Evolutionary conservation across 2,329 filamentous ascomycete genomes (phyloP).

Genomic region (Aspergillus intermedius): DNA sequence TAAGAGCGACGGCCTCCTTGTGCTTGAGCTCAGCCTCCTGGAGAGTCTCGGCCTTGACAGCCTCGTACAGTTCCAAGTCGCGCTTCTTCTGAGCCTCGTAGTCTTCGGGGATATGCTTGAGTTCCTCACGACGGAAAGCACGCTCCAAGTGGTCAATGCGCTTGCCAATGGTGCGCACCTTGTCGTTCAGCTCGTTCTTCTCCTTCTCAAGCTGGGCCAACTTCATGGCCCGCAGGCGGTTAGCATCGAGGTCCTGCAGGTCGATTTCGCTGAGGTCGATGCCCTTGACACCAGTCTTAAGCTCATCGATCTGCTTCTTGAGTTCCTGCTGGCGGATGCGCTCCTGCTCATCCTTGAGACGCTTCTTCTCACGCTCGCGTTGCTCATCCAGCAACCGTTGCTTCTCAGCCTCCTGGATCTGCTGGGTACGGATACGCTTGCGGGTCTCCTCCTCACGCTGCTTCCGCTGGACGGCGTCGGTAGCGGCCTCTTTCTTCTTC

Average conservation of each 20-base stretch:
- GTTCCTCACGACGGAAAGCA: slow-evolving; percentile 91
- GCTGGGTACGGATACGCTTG: slow-evolving; percentile 79
- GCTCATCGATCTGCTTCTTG: slow-evolving; percentile 83
- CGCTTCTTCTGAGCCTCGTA: slow-evolving; percentile 74
- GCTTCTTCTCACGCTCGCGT: slow-evolving; percentile 79
- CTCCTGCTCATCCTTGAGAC: slow-evolving; percentile 78
- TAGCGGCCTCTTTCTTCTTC: slow-evolving; percentile 94
- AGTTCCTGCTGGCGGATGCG: slow-evolving; percentile 88
- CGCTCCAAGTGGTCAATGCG: slow-evolving; percentile 95
- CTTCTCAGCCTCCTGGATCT: slow-evolving; percentile 82
- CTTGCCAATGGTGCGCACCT: slow-evolving; percentile 85
- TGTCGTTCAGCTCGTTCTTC: slow-evolving; percentile 93
- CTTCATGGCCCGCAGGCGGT: slow-evolving; percentile 88
- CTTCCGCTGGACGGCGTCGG: slow-evolving; percentile 76
- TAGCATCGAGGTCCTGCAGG: slow-evolving; percentile 79
- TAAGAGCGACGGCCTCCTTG: slow-evolving; percentile 84
- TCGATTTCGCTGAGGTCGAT: slow-evolving; percentile 68
- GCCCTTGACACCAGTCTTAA: slow-evolving; percentile 79
- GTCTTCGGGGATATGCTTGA: slow-evolving; percentile 82
- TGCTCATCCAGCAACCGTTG: slow-evolving; percentile 87
- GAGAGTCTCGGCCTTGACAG: slow-evolving; percentile 68
- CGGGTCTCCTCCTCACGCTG: slow-evolving; percentile 88
- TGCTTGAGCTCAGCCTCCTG: slow-evolving; percentile 80
- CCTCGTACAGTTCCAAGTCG: slow-evolving; percentile 75
- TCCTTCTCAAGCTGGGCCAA: slow-evolving; percentile 92